phyloP scores from a whole-genome alignment of 441 rosid species.

The Gossypium lobatum region DNA sequence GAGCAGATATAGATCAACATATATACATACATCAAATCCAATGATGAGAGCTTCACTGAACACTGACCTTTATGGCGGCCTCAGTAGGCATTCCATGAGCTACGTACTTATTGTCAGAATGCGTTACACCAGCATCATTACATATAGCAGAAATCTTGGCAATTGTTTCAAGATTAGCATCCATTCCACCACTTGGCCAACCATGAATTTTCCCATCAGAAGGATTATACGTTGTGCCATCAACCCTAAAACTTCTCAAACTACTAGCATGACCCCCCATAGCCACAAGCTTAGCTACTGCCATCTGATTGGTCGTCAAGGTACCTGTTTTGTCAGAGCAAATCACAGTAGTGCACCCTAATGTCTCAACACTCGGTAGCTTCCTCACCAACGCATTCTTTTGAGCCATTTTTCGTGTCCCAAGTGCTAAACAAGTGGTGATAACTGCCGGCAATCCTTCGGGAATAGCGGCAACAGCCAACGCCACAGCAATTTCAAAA shows the following conservation, averaged over 20 bases:
- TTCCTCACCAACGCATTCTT: constrained; percentile 43
- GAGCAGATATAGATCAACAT: background rate
- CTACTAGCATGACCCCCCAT: constrained; percentile 20
- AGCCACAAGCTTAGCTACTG: constrained; percentile 35
- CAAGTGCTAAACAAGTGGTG: constrained; percentile 43
- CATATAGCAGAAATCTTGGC: constrained; percentile 40
- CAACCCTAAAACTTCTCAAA: constrained; percentile 34
- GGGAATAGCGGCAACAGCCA: constrained; percentile 47
- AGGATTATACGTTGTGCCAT: constrained; percentile 42
- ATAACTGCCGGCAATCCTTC: constrained; percentile 48
- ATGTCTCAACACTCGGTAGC: constrained; percentile 45
- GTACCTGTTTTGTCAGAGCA: constrained; percentile 51
- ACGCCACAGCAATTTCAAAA: constrained; percentile 42
- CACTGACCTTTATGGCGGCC: constrained; percentile 33
- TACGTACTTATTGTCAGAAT: constrained; percentile 29
- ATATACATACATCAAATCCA: background rate
- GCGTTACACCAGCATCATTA: constrained; percentile 35
- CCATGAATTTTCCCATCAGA: constrained; percentile 36
- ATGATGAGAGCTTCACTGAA: background rate
- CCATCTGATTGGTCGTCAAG: constrained; percentile 48
- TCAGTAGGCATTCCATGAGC: constrained; percentile 51
- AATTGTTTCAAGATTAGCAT: constrained; percentile 40
- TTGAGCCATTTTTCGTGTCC: constrained; percentile 44
- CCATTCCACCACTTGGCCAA: constrained; percentile 31
- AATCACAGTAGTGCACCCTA: constrained; percentile 48